Evolutionary conservation across 345 rosid genomes (phyloP).

Genomic region (Corchorus capsularis): DNA sequence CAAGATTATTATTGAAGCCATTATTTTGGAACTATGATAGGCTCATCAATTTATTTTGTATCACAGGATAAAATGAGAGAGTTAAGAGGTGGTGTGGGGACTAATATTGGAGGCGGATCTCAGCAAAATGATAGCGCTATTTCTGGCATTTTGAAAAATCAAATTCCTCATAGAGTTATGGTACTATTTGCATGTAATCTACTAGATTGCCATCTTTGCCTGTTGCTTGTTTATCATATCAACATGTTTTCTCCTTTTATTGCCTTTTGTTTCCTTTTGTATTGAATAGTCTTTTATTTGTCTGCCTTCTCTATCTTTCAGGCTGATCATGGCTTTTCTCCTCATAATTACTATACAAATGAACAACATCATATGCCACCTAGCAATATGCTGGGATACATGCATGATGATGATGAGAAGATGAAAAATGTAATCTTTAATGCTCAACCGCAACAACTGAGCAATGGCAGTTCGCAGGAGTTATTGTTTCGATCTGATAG

Average conservation of each 20-base stretch:
- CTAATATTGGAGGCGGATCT: constrained; percentile 39
- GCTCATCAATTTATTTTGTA: constrained; percentile 8
- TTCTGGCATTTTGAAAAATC: constrained; percentile 33
- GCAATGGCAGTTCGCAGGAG: constrained; percentile 30
- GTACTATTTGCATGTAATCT: constrained; percentile 47
- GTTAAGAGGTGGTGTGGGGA: constrained; percentile 39
- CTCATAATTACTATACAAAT: constrained; percentile 29
- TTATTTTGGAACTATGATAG: not conserved
- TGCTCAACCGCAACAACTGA: constrained; percentile 30
- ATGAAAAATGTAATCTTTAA: constrained; percentile 22
- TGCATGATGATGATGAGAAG: constrained; percentile 25
- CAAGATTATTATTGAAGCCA: not conserved
- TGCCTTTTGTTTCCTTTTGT: not conserved
- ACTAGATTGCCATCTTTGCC: constrained; percentile 22
- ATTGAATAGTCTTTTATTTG: not conserved
- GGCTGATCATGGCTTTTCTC: constrained; percentile 38
- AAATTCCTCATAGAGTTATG: constrained; percentile 45
- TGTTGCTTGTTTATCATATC: constrained; percentile 13
- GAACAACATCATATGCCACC: constrained; percentile 29
- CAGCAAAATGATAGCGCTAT: constrained; percentile 33
- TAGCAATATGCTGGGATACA: constrained; percentile 29
- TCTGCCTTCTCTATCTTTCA: constrained; percentile 25
- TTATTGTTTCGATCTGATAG: constrained; percentile 35
- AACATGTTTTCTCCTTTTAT: not conserved
- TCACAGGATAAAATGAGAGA: constrained; percentile 78